These are phyloP conservation scores for Colletotrichum euphorbiae DNA, from an alignment of 2,329 filamentous ascomycete species.

Conservation along the genomic window DNA sequence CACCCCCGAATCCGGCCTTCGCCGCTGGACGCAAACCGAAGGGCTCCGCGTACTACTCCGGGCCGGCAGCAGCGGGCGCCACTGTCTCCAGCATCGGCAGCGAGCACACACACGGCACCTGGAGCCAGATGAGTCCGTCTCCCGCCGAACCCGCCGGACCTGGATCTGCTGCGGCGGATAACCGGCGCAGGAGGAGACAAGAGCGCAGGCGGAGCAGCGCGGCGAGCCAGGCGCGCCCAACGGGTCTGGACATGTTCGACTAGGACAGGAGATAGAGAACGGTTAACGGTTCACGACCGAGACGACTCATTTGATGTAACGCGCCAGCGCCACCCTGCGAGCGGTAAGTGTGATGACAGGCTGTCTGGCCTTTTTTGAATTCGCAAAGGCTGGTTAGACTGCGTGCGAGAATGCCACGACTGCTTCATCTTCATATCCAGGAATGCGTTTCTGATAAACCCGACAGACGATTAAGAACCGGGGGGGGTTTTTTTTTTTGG, in stretches of 20 bases:
- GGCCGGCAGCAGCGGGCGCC: conserved; percentile 51
- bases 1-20: conserved; percentile 68
- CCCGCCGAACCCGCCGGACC: conserved; percentile 52
- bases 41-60: conserved; percentile 73
- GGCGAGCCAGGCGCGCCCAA: conserved; percentile 51
- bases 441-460: conserved; percentile 18
- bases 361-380: background rate
- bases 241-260: conserved; percentile 53
- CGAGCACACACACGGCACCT: conserved; percentile 61
- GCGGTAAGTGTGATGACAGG: conserved; percentile 23
- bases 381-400: background rate
- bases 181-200: conserved; percentile 65
- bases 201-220: conserved; percentile 61
- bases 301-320: conserved; percentile 28
- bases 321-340: background rate
- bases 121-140: conserved; percentile 64
- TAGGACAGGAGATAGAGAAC: conserved; percentile 38
- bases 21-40: conserved; percentile 63
- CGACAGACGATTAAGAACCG: background rate
- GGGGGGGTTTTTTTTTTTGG: too few species aligned
- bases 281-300: conserved; percentile 31
- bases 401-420: background rate
- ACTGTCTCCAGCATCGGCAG: conserved; percentile 63
- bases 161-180: conserved; percentile 57
- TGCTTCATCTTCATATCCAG: background rate